A percentile compares a stretch with the other conserved stretches of the same genome.
phyloP scores from a whole-genome alignment of 2,329 filamentous ascomycete species.

The Botrytis pseudocinerea region DNA sequence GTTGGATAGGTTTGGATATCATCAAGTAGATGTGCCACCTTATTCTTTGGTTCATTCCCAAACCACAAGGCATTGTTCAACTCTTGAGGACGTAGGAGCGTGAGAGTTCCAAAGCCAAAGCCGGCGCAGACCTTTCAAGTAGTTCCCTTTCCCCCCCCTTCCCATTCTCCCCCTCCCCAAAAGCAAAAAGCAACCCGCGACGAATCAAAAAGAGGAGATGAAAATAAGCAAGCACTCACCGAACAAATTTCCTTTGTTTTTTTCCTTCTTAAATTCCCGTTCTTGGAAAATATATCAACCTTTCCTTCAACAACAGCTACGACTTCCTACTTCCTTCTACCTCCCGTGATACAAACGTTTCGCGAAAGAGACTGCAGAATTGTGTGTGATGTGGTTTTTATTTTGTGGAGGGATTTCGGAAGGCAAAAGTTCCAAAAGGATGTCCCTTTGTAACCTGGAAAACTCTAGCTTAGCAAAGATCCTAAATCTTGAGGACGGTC shows the following conservation, averaged over 20 bases:
- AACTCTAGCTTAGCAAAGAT: constrained; percentile 16
- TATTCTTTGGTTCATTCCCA: constrained; percentile 15
- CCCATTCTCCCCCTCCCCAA: not conserved
- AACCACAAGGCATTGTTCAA: not conserved
- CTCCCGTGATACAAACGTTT: constrained; percentile 38
- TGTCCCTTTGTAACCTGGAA: constrained; percentile 17
- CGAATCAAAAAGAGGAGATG: not conserved
- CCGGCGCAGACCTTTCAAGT: not conserved
- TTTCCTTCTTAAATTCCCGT: constrained; percentile 25
- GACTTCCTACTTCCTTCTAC: constrained; percentile 39
- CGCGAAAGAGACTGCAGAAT: constrained; percentile 33
- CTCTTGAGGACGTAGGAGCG: not conserved
- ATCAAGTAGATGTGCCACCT: constrained; percentile 31
- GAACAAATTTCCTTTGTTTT: constrained; percentile 7
- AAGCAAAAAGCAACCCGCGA: not conserved
- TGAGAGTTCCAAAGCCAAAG: not conserved
- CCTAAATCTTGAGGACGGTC: not conserved
- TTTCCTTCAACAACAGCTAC: constrained; percentile 34
- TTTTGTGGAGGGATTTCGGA: constrained; percentile 22
- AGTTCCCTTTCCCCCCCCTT: not conserved
- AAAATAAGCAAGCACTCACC: constrained; percentile 9
- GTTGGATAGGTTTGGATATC: constrained; percentile 20
- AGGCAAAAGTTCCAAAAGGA: constrained; percentile 18
- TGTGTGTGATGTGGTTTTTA: constrained; percentile 25
- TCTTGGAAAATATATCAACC: constrained; percentile 33